These are phyloP conservation scores for Friedmanniomyces endolithicus DNA, from an alignment of 495 filamentous ascomycete genomes.

Conservation along the genomic window DNA sequence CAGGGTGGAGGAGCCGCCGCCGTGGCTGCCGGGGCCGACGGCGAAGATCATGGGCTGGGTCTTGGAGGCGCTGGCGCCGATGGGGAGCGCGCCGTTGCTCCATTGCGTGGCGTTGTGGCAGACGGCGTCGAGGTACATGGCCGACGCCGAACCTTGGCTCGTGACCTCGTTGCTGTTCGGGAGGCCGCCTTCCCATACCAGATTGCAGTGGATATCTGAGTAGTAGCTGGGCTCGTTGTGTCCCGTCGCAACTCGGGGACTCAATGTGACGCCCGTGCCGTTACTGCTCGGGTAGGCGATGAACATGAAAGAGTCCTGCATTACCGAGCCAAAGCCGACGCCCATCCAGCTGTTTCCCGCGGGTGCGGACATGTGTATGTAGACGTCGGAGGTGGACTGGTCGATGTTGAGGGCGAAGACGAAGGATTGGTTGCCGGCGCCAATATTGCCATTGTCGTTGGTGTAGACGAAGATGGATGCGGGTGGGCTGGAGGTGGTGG, in stretches of 20 bases:
- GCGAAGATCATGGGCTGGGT: conserved; percentile 44
- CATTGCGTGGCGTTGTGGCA: conserved; percentile 39
- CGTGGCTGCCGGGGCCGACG: conserved; percentile 29
- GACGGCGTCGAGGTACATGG: conserved; percentile 33
- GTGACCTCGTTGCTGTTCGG: background rate
- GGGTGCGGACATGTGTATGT: conserved; percentile 38
- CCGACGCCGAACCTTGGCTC: conserved; percentile 30
- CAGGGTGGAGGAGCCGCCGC: conserved; percentile 25
- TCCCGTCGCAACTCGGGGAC: conserved; percentile 23
- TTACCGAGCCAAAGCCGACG: conserved; percentile 41
- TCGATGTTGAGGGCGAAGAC: conserved; percentile 38
- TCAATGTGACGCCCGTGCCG: conserved; percentile 10
- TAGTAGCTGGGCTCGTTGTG: conserved; percentile 25
- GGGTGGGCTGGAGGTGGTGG: background rate
- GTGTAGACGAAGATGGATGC: conserved; percentile 30
- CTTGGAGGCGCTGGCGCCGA: conserved; percentile 29
- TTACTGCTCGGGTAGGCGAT: conserved; percentile 35
- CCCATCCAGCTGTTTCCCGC: conserved; percentile 34
- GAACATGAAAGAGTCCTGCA: conserved; percentile 42
- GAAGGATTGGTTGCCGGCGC: conserved; percentile 14
- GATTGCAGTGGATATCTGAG: conserved; percentile 28
- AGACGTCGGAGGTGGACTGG: conserved; percentile 33
- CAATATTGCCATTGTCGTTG: conserved; percentile 16
- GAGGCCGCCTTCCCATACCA: conserved; percentile 19
- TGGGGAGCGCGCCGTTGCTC: conserved; percentile 22